Conservation (phyloP, 805 yeast genomes). For the Nakazawaea peltata region DNA sequence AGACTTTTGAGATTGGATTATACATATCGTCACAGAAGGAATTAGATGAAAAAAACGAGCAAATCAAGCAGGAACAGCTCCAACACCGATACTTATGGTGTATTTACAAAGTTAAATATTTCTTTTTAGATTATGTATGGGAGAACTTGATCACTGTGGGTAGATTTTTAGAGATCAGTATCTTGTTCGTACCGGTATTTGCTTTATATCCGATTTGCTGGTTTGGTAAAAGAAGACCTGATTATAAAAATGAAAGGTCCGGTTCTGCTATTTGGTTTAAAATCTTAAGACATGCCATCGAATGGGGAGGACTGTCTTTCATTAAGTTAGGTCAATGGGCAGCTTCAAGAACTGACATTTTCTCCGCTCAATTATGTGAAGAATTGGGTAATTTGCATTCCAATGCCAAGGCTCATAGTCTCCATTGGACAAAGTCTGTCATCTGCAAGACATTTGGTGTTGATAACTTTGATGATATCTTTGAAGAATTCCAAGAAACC, state of each 20-base stretch:
- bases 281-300: constrained; percentile 57
- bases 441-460: constrained; percentile 53
- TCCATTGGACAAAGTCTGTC: constrained; percentile 49
- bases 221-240: constrained; percentile 35
- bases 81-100: constrained; percentile 17
- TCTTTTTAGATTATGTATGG: constrained; percentile 42
- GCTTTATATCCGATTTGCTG: constrained; percentile 54
- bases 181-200: constrained; percentile 64
- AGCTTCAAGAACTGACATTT: constrained; percentile 91
- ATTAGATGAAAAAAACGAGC: constrained; percentile 27
- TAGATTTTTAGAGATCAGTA: constrained; percentile 61
- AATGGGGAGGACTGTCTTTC: constrained; percentile 87
- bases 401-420: constrained; percentile 67
- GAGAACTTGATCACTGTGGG: constrained; percentile 66
- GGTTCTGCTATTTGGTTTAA: constrained; percentile 72
- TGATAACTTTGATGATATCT: constrained; percentile 55
- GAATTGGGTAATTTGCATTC: constrained; percentile 77
- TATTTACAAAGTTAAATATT: constrained; percentile 32
- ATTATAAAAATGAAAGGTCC: constrained; percentile 31
- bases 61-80: constrained; percentile 22
- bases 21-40: constrained; percentile 54
- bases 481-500: constrained; percentile 62
- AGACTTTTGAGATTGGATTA: constrained; percentile 65
- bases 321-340: constrained; percentile 98
- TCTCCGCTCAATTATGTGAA: constrained; percentile 69